phyloP scores from a whole-genome alignment of 1,284 basidiomycete genomes.

The Trichosporon sp. region DNA sequence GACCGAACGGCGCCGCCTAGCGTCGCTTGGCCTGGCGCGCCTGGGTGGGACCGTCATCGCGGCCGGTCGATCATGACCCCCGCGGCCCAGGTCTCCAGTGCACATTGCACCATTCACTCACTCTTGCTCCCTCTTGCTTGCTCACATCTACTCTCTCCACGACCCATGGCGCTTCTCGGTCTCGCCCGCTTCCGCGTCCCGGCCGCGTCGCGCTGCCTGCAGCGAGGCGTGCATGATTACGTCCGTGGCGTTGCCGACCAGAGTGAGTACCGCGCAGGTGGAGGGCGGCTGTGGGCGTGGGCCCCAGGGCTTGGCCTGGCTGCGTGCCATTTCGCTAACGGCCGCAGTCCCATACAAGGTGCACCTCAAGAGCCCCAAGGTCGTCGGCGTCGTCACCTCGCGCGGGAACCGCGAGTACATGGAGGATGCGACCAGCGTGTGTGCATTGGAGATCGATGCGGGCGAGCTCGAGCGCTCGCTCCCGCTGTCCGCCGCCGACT shows the following conservation, averaged over 20 bases:
- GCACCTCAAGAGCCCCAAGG: conserved; percentile 38
- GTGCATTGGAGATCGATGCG: conserved; percentile 66
- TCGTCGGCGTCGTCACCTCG: conserved; percentile 70
- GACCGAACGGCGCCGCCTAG: conserved; percentile 1
- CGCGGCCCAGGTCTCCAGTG: neutral
- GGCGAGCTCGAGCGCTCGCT: conserved; percentile 65
- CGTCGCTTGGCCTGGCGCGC: neutral
- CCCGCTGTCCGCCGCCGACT: conserved; percentile 59
- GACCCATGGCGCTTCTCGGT: neutral
- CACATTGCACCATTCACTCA: neutral
- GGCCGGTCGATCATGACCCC: neutral
- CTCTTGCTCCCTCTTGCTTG: neutral
- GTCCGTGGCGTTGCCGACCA: conserved; percentile 34
- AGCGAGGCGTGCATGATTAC: conserved; percentile 28
- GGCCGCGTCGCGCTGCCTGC: neutral
- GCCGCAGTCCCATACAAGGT: conserved; percentile 43
- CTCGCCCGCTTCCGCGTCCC: neutral
- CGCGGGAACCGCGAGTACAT: conserved; percentile 71
- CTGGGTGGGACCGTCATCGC: neutral
- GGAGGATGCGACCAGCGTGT: conserved; percentile 76
- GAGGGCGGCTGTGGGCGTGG: neutral
- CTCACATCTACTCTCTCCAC: neutral
- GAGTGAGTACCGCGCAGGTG: conserved; percentile 4
- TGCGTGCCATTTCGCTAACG: neutral
- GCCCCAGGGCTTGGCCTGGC: neutral